Base-by-base conservation (phyloP, 495 filamentous ascomycete species). In the Ramalina peruviana region DNA sequence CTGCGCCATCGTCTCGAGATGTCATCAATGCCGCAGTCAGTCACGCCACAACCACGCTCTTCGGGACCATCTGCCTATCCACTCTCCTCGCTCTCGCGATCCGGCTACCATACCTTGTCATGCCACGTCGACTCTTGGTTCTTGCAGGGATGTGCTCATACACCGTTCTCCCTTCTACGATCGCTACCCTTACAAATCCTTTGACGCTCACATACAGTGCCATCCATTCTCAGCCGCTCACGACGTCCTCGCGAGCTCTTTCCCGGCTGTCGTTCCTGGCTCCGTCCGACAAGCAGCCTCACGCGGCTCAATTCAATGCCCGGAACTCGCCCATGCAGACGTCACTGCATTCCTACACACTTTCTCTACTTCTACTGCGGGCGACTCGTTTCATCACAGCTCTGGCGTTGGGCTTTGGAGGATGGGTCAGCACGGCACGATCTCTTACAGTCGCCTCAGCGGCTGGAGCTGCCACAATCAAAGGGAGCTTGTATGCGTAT, bases 401-500 rank as follows among this genome's bases (percentile, higher is more conserved):
- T 6, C 75, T 85, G 36, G 84, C 84, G 2, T 72, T 98, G 25
- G 93, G 92, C 1, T 90, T 95, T 60, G 90, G 85, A n/a, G 92
- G 86, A 23, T 98, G 92, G 92, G 87, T 97, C n/a, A 82, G 83
- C 47, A 90, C 88, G 27, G 87, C 92, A 16, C 77, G 83, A 42
- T 78, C 80, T 62, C 66, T 93, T 12, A 65, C 65, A 21, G 67
- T 83, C 16, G 62, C 68, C 16, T 57, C 67, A 10, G 66, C 73
- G 2, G 67, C 72, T 36, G 72, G 72, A 26, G 53, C 65, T 17
- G 37, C 62, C 33, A 68, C 74, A 1, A 64, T 82, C 40, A 78
- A 71, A 43, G 92, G 92, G n/a, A 94, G 88, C 58, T 70, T 88
- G 38, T 98, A 98, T 63, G 92, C 88, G 17, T 98, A 98, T 62